Base-by-base conservation (phyloP, 345 rosid genomes). In the Boechera divaricarpa region DNA sequence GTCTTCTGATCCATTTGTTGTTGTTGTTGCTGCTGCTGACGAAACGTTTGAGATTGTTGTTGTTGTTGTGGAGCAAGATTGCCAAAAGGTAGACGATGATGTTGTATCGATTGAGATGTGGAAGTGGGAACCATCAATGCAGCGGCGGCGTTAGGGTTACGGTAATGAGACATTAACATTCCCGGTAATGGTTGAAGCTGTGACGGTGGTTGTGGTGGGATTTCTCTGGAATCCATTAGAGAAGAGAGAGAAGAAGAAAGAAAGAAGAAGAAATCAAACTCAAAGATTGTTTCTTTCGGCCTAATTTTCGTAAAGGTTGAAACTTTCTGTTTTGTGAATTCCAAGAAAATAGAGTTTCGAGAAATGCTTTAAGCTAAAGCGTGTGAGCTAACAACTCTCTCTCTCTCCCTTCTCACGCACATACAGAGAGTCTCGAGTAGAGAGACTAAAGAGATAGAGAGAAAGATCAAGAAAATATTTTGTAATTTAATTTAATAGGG, bases 191-290 rank as follows among this genome's bases (percentile, higher is more conserved):
- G 77, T n/a, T 78, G 82, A 51, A 67, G 59, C 51, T 69, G 81
- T 13, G 74, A 77, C 61, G 70, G 63, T 75, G 79, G 62, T 61
- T 61, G 66, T 45, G 79, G 74, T 77, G 80, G 76, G 64, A 64
- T 75, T 11, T 85, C 89, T 75, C 93, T 83, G 6, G 88, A 73
- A 67, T 89, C 92, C 92, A 88, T 88, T 41, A 38, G 67, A 44
- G 12, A 21, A 21, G 63, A 42, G 5, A 24, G 11, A 63, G 10
- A 15, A 41, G 53, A 24, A 7, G 26, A 11, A 38, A 59, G 10
- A 6, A n/a, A 39, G n/a, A 33, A 39, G n/a, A 33, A 21, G 67
- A 29, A 48, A 39, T 59, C 73, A 66, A 69, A 31, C 55, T 44
- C 55, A 76, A 54, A 56, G 75, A 73, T 51, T 59, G 61, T 47